Base-by-base conservation (phyloP, 2,329 filamentous ascomycete species). In the Xylariaceae sp. region DNA sequence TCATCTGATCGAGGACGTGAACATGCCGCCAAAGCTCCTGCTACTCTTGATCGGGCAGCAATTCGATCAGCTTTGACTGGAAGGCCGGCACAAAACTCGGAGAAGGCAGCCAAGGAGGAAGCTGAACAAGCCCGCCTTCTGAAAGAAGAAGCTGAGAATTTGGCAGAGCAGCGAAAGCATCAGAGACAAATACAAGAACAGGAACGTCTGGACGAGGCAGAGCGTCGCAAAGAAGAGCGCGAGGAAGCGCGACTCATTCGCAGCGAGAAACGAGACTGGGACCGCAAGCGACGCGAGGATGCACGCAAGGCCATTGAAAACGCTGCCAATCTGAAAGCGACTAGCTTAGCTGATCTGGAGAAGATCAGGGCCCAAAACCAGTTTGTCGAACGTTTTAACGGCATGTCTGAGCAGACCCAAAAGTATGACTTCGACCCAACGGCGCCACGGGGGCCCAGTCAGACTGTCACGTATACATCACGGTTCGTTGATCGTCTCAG, bases 1-100 rank as follows among this genome's bases (percentile, higher is more conserved):
- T 37, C 35, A n/a, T 37, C 35, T 37, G 35, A 37, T 37, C 35
- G 35, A 37, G 35, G 35, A 37, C 35, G 35, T 22, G 35, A 37
- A 20, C 35, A 21, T 12, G 20, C 35, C 8, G 17, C 35, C 35
- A 37, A 37, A 20, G n/a, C 35, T 37, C n/a, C 35, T 37, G 4
- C 19, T 22, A 20, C n/a, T 37, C 35, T 37, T 22, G 35, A 37
- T 22, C 35, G 35, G 12, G 19, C 35, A 11, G 35, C 35, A 12
- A 37, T 37, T 20, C 16, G 20, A 22, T 6, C 35, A 22, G 35
- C 35, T 37, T 37, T 37, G 35, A 22, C 19, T 21, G 35, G 35
- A 22, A 37, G 22, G 16, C 6, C 35, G 5, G 19, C 35, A 12
- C 16, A 37, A 12, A 20, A 22, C 20, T 16, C 35, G 10, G 35